Percentiles rank a stretch among this genome's conserved stretches.
These are phyloP conservation scores for Stemphylium lycopersici DNA, from an alignment of 2,329 filamentous ascomycete species.

Conservation along the genomic window DNA sequence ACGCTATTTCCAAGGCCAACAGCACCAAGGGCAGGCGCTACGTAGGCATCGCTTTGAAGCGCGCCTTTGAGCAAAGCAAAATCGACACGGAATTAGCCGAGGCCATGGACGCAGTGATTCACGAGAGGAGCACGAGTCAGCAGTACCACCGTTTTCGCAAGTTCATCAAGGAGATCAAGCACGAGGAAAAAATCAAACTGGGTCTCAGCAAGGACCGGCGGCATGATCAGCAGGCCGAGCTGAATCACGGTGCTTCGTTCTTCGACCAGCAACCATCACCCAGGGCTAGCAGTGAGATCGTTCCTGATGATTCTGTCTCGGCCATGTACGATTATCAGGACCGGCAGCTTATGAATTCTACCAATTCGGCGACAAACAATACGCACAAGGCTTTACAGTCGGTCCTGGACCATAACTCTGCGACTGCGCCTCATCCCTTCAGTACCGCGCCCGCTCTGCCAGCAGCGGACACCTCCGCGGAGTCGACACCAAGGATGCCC, in stretches of 20 bases:
- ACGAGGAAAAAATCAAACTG: slow-evolving; percentile 32
- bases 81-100: slow-evolving; percentile 45
- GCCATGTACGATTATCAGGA: slow-evolving; percentile 28
- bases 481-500: slow-evolving; percentile 32
- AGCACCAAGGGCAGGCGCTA: slow-evolving; percentile 36
- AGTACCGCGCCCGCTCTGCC: slow-evolving; percentile 37
- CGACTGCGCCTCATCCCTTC: slow-evolving; percentile 32
- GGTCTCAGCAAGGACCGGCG: slow-evolving; percentile 22
- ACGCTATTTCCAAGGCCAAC: slow-evolving; percentile 51
- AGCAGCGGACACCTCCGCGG: slow-evolving; percentile 30
- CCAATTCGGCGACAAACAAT: slow-evolving; percentile 21
- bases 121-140: slow-evolving; percentile 47
- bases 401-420: slow-evolving; percentile 17
- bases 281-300: slow-evolving; percentile 31
- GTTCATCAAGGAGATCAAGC: slow-evolving; percentile 51
- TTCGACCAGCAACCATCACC: slow-evolving; percentile 30
- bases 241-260: slow-evolving; percentile 41
- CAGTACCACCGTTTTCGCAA: slow-evolving; percentile 53
- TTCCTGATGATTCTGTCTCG: slow-evolving; percentile 33
- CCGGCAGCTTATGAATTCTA: slow-evolving; percentile 9
- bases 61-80: slow-evolving; percentile 52
- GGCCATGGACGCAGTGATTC: slow-evolving; percentile 53
- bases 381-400: slow-evolving; percentile 27
- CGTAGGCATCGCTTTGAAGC: slow-evolving; percentile 48
- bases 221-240: slow-evolving; percentile 24